Evolutionary conservation across 2,329 filamentous ascomycete genomes (phyloP), one percentile per base, ranked within the genome.

Genomic region (Blumeria graminis): DNA sequence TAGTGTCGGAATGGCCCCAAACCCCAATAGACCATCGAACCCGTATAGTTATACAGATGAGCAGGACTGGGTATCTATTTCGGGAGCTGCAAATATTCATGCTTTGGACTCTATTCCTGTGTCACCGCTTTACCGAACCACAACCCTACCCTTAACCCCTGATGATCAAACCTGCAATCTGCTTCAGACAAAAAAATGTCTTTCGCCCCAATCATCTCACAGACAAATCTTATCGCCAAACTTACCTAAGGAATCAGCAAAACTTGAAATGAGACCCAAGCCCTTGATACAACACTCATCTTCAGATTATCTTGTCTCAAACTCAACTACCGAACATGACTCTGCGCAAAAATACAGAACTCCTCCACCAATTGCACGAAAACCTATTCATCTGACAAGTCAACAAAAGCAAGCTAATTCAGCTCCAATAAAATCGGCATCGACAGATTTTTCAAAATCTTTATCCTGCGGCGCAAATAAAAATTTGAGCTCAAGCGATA

Each of bases 31-130:
- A 52, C 78, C 80, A 11, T 78, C 84, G 0, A 96, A 96, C 63
- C 92, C 92, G 0, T 96, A 93, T 67, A 76, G 75, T 1, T 72
- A 76, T 0, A 81, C 77, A 1, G 75, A 82, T 35, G 86, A 94
- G 67, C 78, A 82, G 9, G 89, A 95, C 64, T 96, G 92, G 92
- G 79, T 94, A 45, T 75, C 75, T 3, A 72, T 82, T 6, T 35
- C 50, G 16, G 28, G 10, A 6, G 74, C 78, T 22, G 70, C 76
- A 36, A 51, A 55, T 57, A 22, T 41, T 48, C 28, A 46, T 36
- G 33, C 5, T 16, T 13, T 39, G 10, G 34, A 13, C 8, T 55
- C 52, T 36, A 46, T 33, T 28, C 22, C 4, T 28, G 22, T 28
- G 22, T 4, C 22, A 28, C 22, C 22, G 22, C 22, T 28, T 28